Percentiles rank a stretch among this genome's conserved stretches.
Conservation (phyloP, 768 basidiomycete genomes). For the Tremella yokohamensis region DNA sequence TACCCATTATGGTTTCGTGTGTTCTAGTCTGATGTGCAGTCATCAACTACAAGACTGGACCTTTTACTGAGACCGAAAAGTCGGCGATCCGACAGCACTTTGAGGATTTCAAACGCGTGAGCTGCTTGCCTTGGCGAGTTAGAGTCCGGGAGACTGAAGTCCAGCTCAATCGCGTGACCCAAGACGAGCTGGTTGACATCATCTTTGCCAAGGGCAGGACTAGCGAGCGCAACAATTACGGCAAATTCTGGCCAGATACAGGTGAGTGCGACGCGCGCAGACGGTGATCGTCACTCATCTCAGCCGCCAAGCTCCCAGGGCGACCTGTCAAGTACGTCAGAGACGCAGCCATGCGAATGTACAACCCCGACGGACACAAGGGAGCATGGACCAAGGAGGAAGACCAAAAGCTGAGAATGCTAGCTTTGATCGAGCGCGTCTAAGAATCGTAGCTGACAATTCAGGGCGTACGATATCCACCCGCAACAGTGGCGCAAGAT, state of each 20-base stretch:
- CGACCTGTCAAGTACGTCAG: constrained; percentile 36
- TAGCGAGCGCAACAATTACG: constrained; percentile 13
- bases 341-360: constrained; percentile 26
- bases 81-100: not conserved
- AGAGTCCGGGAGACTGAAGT: not conserved
- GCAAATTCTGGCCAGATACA: constrained; percentile 35
- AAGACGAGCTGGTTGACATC: constrained; percentile 22
- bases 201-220: constrained; percentile 24
- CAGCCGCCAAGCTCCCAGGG: constrained; percentile 30
- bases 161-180: constrained; percentile 25
- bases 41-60: constrained; percentile 2
- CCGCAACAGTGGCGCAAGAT: constrained; percentile 36
- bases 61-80: not conserved
- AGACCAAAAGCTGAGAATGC: constrained; percentile 28
- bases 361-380: constrained; percentile 33
- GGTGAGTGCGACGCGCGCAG: constrained; percentile 16
- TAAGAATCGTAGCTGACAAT: not conserved
- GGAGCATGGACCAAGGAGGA: constrained; percentile 33
- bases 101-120: constrained; percentile 2
- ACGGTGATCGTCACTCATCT: not conserved
- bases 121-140: no score
- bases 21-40: not conserved
- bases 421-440: constrained; percentile 7
- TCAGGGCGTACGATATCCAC: constrained; percentile 19
- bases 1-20: not conserved